Conservation (phyloP, 169 alveolate genomes). For the Eimeria praecox region DNA sequence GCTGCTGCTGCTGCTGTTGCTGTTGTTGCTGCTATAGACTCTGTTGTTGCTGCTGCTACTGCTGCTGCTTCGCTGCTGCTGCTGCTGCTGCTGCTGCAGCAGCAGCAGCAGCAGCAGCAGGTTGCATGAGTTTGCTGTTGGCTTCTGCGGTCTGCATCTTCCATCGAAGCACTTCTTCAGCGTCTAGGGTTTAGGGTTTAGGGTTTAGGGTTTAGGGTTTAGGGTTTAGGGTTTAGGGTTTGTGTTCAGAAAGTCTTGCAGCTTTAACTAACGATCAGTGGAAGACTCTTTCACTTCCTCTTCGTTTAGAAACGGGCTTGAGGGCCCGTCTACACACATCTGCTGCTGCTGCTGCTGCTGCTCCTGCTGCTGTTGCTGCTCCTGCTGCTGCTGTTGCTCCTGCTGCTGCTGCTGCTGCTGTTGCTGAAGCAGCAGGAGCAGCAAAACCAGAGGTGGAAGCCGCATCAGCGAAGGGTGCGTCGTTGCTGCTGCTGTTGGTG, state of each 20-base stretch:
- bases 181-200: slow-evolving; percentile 9
- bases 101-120: neutral
- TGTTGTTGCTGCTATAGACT: slow-evolving; percentile 23
- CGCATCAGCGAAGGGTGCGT: neutral
- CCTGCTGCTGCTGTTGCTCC: neutral
- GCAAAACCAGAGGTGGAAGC: neutral
- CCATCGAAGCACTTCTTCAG: neutral
- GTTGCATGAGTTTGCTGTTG: neutral
- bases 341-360: slow-evolving; percentile 20
- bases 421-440: neutral
- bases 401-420: neutral
- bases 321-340: neutral
- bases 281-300: neutral
- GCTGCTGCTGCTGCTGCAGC: neutral
- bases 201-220: slow-evolving; percentile 46
- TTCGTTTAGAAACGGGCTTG: neutral
- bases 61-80: neutral
- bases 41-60: slow-evolving; percentile 11
- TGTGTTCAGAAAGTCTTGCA: neutral
- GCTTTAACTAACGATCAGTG: neutral
- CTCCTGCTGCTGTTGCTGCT: slow-evolving; percentile 30
- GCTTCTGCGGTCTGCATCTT: neutral
- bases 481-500: neutral
- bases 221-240: slow-evolving; percentile 46
- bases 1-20: neutral